Evolutionary conservation across 305 asterid species (phyloP), one percentile per base, ranked within the genome.

Genomic region (Rubia balearica): DNA sequence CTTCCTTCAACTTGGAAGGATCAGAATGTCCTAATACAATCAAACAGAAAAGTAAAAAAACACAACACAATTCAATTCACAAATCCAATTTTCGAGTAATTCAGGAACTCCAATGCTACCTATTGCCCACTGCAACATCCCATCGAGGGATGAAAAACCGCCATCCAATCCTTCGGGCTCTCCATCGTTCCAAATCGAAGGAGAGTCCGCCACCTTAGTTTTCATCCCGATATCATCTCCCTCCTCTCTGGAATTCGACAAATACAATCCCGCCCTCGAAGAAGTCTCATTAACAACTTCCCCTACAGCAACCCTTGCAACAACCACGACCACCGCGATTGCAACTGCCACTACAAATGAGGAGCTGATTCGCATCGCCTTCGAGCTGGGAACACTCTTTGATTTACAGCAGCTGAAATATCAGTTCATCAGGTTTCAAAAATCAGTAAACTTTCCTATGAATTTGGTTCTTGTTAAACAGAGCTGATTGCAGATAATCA

Each of bases 71-170:
- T 49, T n/a, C 40, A 65, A 40, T 43, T 14, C 22, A 13, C 9
- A 24, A 55, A 73, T 74, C 43, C 65, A 12, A 12, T 24, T 65
- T 48, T 48, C 4, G 57, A 51, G 3, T 17, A 51, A 17, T 51
- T 13, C 59, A 53, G 17, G n/a, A 51, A 7, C 57, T 0, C 12
- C 46, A 69, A 22, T 63, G 38, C 30, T 82, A 89, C 92, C 94
- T 78, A 89, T 83, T 71, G 94, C 90, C 96, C 94, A 89, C 78
- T 89, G 94, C 49, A 89, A 61, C 91, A 87, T 86, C 45, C 94
- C 96, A 22, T 87, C 94, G 21, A 89, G 87, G 69, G 90, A 83
- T 79, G 96, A 87, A 80, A 89, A 89, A 27, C 96, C 96, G 30
- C 94, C 96, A 41, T 85, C 90, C 66, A 86, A 71, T 11, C 81